Evolutionary conservation across 345 rosid species (phyloP), one percentile per base, ranked within the genome.

Genomic region (Heritiera littoralis): DNA sequence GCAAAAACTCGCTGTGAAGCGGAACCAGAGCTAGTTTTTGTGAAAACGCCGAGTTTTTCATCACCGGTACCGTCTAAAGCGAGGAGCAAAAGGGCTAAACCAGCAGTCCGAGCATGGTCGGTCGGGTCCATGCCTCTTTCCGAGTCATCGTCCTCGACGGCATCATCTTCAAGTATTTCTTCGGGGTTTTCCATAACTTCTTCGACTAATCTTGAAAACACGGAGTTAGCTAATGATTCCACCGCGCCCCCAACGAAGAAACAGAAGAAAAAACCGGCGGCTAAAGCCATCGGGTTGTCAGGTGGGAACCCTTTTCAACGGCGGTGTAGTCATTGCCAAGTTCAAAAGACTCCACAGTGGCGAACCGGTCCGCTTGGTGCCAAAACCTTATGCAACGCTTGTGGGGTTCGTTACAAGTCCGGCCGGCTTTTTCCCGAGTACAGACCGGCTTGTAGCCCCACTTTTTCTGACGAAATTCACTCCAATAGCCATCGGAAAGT

Each of bases 321-420:
- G 32, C 73, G 87, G 67, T 89, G 92, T 32, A 87, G 87, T 51
- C 92, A 89, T 61, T 89, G 92, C 66, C 87, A 82, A 64, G 88
- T 84, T 9, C 89, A 87, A 60, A 87, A 89, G 84, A 87, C 92
- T 48, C 92, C 92, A 0, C 92, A 89, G 77, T 89, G 92, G 92
- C 80, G 92, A 84, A 79, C 88, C 83, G 92, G 92, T 38, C 92
- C 92, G 0, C 85, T 77, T 0, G 92, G 92, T 13, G 76, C 92
- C 14, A 89, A 89, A 68, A 89, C 92, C 3, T 84, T 89, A 1
- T 89, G 92, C 49, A 89, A 89, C 43, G 92, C 92, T 11, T 89
- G 92, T 32, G 92, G 92, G 32, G 92, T 89, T 72, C 86, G 92
- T 23, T 89, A 66, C 28, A 89, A 89, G 75, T 87, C 92, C 52